Conservation (phyloP, 148 eudicot genomes). For the Spergularia marina region DNA sequence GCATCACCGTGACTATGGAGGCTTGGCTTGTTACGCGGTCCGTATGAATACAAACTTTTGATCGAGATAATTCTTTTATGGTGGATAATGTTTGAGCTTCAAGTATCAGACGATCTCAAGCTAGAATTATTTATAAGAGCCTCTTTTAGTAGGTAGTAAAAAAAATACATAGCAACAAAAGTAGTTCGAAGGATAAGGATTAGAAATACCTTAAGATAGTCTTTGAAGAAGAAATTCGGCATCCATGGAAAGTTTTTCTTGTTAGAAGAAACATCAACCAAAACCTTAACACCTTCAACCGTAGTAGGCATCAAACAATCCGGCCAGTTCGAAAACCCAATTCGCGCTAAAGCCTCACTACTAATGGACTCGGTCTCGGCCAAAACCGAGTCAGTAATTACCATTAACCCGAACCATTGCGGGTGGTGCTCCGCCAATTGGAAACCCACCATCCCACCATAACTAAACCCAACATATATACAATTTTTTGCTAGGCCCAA, state of each 20-base stretch:
- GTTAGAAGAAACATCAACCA: conserved; percentile 29
- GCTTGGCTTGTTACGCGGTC: too few species aligned
- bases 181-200: not conserved
- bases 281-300: conserved; percentile 30
- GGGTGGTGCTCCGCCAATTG: conserved; percentile 50
- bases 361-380: conserved; percentile 37
- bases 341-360: not conserved
- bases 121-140: too few species aligned
- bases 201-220: conserved; percentile 34
- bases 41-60: too few species aligned
- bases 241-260: conserved; percentile 28
- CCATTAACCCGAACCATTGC: conserved; percentile 44
- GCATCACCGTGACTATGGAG: too few species aligned
- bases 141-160: too few species aligned
- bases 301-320: conserved; percentile 45
- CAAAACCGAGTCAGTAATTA: conserved; percentile 32
- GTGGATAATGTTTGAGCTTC: too few species aligned
- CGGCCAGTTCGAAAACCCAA: conserved; percentile 35
- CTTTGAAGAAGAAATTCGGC: conserved; percentile 32
- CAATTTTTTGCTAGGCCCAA: conserved; percentile 49
- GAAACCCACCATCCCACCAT: conserved; percentile 59
- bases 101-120: too few species aligned
- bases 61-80: too few species aligned
- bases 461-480: conserved; percentile 53
- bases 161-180: not conserved